phyloP scores from a whole-genome alignment of 306 rosid genomes.

The Coriaria nepalensis region DNA sequence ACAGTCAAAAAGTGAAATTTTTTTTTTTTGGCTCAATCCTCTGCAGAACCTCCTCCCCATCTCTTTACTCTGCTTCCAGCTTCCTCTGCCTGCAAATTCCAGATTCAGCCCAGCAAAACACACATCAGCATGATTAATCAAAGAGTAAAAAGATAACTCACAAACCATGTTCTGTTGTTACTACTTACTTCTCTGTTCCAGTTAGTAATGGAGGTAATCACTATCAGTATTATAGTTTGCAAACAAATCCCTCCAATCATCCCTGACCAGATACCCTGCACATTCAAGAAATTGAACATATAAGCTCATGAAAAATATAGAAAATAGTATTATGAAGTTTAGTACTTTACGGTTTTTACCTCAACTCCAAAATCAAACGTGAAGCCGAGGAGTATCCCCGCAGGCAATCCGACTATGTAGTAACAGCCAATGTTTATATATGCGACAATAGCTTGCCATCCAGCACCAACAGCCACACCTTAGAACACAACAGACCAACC shows the following conservation, averaged over 20 bases:
- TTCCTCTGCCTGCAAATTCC: conserved; percentile 57
- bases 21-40: no score
- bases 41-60: conserved; percentile 95
- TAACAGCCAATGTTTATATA: conserved; percentile 75
- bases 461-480: conserved; percentile 93
- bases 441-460: conserved; percentile 74
- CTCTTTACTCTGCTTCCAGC: conserved; percentile 55
- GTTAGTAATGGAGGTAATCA: conserved; percentile 39
- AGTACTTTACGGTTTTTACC: no score
- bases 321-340: no score
- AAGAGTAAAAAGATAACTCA: not conserved
- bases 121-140: not conserved
- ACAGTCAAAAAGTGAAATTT: no score
- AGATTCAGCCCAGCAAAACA: not conserved
- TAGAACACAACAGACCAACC: not conserved
- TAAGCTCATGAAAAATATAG: no score
- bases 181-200: conserved; percentile 60
- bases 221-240: conserved; percentile 50
- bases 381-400: conserved; percentile 64
- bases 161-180: not conserved
- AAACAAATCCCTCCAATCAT: conserved; percentile 59
- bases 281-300: no score
- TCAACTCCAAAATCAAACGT: conserved; percentile 34
- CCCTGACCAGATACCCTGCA: conserved; percentile 76
- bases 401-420: conserved; percentile 59